Conservation (phyloP, 176 grass and related monocot genomes). For the Hsuehochloa calcarea region DNA sequence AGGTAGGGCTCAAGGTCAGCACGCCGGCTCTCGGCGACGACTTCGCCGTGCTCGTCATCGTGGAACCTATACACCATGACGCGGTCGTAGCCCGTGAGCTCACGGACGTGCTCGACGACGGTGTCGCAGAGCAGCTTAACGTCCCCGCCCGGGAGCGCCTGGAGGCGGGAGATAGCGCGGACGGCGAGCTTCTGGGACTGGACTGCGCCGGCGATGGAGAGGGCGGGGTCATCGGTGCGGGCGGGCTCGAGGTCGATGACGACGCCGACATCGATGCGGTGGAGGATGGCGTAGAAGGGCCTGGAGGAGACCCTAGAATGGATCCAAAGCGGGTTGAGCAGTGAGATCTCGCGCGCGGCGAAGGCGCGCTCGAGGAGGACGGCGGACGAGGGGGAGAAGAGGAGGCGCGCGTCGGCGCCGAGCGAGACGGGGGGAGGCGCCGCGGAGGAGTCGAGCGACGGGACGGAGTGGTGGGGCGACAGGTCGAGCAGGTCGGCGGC, state of each 20-base stretch:
- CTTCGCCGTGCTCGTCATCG: conserved; percentile 95
- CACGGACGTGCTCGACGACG: conserved; percentile 72
- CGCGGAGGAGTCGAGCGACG: conserved; percentile 57
- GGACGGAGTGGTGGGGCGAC: conserved; percentile 80
- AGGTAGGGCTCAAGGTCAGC: conserved; percentile 84
- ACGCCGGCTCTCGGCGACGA: conserved; percentile 71
- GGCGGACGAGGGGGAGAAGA: conserved; percentile 63
- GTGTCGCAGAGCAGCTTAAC: conserved; percentile 80
- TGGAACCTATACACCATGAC: conserved; percentile 99
- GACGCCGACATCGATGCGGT: conserved; percentile 86
- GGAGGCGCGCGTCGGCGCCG: conserved; percentile 74
- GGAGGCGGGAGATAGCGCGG: conserved; percentile 87
- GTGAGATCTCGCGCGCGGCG: conserved; percentile 77
- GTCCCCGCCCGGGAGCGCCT: conserved; percentile 80
- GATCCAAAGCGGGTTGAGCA: conserved; percentile 90
- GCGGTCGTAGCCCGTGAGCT: conserved; percentile 91
- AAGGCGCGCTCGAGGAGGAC: conserved; percentile 66
- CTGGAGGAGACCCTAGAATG: conserved; percentile 76
- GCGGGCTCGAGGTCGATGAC: conserved; percentile 88
- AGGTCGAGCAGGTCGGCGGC: conserved; percentile 81
- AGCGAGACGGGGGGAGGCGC: conserved; percentile 47
- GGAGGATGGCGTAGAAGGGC: conserved; percentile 93
- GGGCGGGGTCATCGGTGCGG: conserved; percentile 66
- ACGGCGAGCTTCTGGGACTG: conserved; percentile 96
- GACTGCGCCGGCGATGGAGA: conserved; percentile 77